Conservation (phyloP, 768 basidiomycete species). For the Lactifluus volemus region DNA sequence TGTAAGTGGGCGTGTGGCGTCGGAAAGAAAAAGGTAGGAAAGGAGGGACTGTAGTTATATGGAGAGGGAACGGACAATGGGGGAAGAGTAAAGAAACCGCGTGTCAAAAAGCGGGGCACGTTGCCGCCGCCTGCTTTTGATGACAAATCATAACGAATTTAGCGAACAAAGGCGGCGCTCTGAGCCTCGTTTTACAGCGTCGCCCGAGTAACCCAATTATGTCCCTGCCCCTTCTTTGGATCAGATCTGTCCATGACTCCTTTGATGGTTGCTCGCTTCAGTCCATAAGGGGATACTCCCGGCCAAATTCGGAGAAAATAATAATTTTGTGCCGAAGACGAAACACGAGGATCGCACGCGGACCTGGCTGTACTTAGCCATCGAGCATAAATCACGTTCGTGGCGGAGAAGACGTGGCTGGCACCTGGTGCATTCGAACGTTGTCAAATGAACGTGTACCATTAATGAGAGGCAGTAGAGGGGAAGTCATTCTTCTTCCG, state of each 20-base stretch:
- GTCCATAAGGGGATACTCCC: not conserved
- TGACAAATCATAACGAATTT: conserved; percentile 16
- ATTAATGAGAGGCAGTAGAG: conserved; percentile 12
- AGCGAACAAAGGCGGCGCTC: conserved; percentile 16
- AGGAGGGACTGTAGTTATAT: conserved; percentile 17
- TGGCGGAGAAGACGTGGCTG: not conserved
- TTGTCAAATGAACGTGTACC: not conserved
- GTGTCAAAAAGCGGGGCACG: conserved; percentile 18
- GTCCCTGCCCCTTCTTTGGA: not conserved
- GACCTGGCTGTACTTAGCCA: not conserved
- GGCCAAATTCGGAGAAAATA: not conserved
- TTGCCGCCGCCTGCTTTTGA: conserved; percentile 14
- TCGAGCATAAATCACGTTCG: not conserved
- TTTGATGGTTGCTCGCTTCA: not conserved
- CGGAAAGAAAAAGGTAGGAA: conserved; percentile 8
- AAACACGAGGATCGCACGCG: conserved; percentile 12
- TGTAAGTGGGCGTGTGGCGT: not conserved
- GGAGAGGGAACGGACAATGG: conserved; percentile 14
- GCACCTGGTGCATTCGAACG: not conserved
- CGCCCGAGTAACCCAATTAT: conserved; percentile 16
- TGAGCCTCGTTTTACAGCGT: conserved; percentile 19
- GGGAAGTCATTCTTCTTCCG: conserved; percentile 1
- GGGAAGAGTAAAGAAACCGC: conserved; percentile 10
- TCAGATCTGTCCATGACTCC: conserved; percentile 7
- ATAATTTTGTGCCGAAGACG: not conserved